These are phyloP conservation scores for Ustilago shanxiensis DNA, from an alignment of 1,284 basidiomycete genomes.

Conservation along the genomic window DNA sequence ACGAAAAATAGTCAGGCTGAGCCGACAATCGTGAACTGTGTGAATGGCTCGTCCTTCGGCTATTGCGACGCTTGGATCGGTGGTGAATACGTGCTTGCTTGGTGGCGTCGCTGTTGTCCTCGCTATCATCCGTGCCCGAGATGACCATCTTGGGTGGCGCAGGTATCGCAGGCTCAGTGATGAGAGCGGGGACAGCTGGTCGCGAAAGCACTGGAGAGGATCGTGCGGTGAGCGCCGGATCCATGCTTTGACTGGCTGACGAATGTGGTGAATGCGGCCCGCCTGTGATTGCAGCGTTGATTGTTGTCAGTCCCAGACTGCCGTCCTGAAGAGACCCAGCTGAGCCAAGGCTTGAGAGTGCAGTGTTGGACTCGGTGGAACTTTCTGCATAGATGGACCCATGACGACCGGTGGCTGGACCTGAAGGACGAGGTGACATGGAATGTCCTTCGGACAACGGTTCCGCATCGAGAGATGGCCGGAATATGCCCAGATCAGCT, in stretches of 20 bases:
- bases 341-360: slow-evolving; percentile 47
- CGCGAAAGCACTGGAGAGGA: slow-evolving; percentile 36
- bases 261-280: slow-evolving; percentile 39
- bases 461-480: slow-evolving; percentile 17
- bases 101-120: slow-evolving; percentile 32
- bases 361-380: slow-evolving; percentile 51
- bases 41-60: slow-evolving; percentile 24
- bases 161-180: slow-evolving; percentile 9
- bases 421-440: slow-evolving; percentile 21
- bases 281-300: slow-evolving; percentile 50
- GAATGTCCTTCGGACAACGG: slow-evolving; percentile 27
- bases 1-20: slow-evolving; percentile 50
- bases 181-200: slow-evolving; percentile 17
- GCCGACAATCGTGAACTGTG: slow-evolving; percentile 9
- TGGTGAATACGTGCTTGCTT: slow-evolving; percentile 9
- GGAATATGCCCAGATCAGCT: neutral
- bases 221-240: slow-evolving; percentile 31
- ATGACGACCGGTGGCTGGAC: slow-evolving; percentile 5
- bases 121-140: slow-evolving; percentile 34
- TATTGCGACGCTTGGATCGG: slow-evolving; percentile 21
- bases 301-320: slow-evolving; percentile 44
- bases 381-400: slow-evolving; percentile 45
- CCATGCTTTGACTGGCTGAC: slow-evolving; percentile 21
- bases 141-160: slow-evolving; percentile 43
- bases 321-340: slow-evolving; percentile 41